phyloP scores from a whole-genome alignment of 129 eudicot genomes.

The Smallanthus sonchifolius region DNA sequence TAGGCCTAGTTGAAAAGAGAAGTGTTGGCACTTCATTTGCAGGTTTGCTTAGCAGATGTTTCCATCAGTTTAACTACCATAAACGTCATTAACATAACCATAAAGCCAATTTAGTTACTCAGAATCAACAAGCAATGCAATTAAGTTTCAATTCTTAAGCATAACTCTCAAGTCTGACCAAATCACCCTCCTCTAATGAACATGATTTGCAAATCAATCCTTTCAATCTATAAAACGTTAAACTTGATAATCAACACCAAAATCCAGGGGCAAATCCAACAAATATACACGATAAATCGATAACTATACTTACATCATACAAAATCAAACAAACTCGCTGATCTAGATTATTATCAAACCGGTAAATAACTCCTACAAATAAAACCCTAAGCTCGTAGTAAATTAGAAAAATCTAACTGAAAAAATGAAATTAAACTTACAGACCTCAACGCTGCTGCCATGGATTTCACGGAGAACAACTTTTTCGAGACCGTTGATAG shows the following conservation, averaged over 20 bases:
- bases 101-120: not conserved
- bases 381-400: not conserved
- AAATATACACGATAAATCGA: not conserved
- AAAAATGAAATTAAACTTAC: slow-evolving; percentile 11
- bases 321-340: not conserved
- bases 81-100: not conserved
- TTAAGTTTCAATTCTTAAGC: not conserved
- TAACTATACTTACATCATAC: too few relatives aligned
- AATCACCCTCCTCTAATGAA: not conserved
- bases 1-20: too few relatives aligned
- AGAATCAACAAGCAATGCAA: slow-evolving; percentile 4
- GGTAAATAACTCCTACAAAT: not conserved
- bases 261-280: not conserved
- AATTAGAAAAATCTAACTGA: not conserved
- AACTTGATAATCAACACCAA: not conserved
- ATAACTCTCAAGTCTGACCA: not conserved
- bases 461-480: slow-evolving; percentile 70
- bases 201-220: not conserved
- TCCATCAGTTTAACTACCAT: slow-evolving; percentile 2
- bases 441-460: slow-evolving; percentile 83
- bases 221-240: not conserved
- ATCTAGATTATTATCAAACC: slow-evolving; percentile 6
- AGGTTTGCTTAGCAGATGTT: slow-evolving; percentile 2
- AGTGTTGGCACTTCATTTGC: not conserved
- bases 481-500: slow-evolving; percentile 80